Conservation (phyloP, 192 early-diverging fungal genomes). For the Dissophora ornata region DNA sequence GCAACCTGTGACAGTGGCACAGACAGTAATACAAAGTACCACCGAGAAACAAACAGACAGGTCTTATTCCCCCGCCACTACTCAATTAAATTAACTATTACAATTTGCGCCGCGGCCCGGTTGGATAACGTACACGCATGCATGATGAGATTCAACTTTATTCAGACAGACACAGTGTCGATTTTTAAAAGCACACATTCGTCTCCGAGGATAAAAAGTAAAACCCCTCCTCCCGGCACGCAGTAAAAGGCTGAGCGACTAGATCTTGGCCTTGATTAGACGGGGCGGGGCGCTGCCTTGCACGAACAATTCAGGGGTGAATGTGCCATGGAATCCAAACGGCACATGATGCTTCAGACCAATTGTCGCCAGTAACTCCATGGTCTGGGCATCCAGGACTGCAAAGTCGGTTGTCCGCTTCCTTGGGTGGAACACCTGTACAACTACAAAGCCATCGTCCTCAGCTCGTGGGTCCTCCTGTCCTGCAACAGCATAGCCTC, state of each 20-base stretch:
- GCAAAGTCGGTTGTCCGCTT: conserved; percentile 47
- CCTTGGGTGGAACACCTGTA: conserved; percentile 45
- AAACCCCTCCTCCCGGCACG: too few species aligned
- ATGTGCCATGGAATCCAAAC: conserved; percentile 51
- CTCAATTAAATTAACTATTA: too few species aligned
- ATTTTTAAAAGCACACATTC: too few species aligned
- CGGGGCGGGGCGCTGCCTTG: conserved; percentile 6
- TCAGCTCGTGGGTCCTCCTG: conserved; percentile 15
- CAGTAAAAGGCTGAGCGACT: background rate
- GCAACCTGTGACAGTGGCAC: too few species aligned
- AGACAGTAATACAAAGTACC: too few species aligned
- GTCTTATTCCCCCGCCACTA: too few species aligned
- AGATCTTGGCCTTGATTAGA: conserved; percentile 37
- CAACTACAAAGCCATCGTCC: conserved; percentile 48
- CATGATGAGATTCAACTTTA: too few species aligned
- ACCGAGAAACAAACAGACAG: too few species aligned
- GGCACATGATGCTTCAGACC: conserved; percentile 50
- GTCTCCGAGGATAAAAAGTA: too few species aligned
- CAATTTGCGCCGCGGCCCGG: too few species aligned
- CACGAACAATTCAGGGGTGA: conserved; percentile 46
- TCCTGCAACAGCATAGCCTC: conserved; percentile 31
- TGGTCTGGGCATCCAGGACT: conserved; percentile 41
- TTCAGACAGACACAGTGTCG: too few species aligned
- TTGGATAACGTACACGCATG: too few species aligned
- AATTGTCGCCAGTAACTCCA: conserved; percentile 47